Percentiles rank a stretch among this genome's conserved stretches.
Evolutionary conservation across 2,329 filamentous ascomycete genomes (phyloP).

Genomic region (Zymoseptoria ardabiliae): DNA sequence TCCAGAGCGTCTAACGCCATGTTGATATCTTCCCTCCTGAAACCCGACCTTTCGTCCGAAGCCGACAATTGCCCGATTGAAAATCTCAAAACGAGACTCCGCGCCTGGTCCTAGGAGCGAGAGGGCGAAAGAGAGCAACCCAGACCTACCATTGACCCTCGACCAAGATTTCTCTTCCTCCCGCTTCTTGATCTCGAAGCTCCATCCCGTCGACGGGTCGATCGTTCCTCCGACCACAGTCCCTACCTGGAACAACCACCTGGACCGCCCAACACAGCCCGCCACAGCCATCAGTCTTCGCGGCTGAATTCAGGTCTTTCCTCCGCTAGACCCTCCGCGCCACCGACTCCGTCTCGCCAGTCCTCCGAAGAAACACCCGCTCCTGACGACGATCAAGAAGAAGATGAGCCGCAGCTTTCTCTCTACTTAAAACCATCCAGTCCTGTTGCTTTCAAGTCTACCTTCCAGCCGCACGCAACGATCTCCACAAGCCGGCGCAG

Average conservation of each 20-base stretch:
- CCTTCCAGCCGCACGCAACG: background rate
- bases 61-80: slow-evolving; percentile 7
- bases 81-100: slow-evolving; percentile 20
- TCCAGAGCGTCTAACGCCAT: no score
- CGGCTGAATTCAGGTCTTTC: slow-evolving; percentile 9
- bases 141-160: slow-evolving; percentile 5
- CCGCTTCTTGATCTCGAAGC: no score
- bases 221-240: background rate
- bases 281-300: slow-evolving; percentile 15
- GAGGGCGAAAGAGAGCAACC: slow-evolving; percentile 3
- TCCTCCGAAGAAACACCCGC: background rate
- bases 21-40: no score
- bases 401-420: slow-evolving; percentile 5
- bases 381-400: slow-evolving; percentile 4
- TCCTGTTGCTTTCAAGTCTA: background rate
- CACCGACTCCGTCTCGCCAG: slow-evolving; percentile 8
- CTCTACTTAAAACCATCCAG: background rate
- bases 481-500: slow-evolving; percentile 6
- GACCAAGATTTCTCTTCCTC: slow-evolving; percentile 1
- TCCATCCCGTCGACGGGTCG: no score
- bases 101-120: slow-evolving; percentile 21
- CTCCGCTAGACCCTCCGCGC: background rate
- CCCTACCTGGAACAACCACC: slow-evolving; percentile 11
- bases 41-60: no score
- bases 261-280: slow-evolving; percentile 22